Evolutionary conservation across 192 early-diverging fungal genomes (phyloP), one percentile per base, ranked within the genome.

Genomic region (Geosiphon pyriformis): DNA sequence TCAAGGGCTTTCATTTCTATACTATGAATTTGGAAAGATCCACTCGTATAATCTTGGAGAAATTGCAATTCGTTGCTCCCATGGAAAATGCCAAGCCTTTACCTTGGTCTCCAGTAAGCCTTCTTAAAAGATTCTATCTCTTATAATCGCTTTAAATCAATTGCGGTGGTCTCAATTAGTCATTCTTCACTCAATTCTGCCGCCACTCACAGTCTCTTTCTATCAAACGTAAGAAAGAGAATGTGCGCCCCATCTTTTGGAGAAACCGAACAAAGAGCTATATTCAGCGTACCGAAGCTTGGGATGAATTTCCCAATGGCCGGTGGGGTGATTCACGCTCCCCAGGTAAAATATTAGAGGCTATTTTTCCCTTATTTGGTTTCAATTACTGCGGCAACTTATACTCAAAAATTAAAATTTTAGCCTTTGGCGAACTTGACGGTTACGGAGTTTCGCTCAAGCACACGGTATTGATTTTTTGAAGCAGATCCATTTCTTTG

Each of bases 221-320:
- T 20, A 69, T 79, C 51, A 93, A 91, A 58, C 88, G 93, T 52
- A 86, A 90, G 30, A 90, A 91, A 71, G 96, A 99, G 78, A 94
- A 88, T 64, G 96, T 99, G 50, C 92, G 96, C 26, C 96, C 96
- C 23, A 99, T 99, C 71, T 98, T 98, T 66, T 99, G 96, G 96
- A 87, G 89, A 75, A 98, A 99, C 84, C 87, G 94, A 46, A 86
- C 90, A 35, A 85, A 88, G 69, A 90, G 87, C 76, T 97, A 98
- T 83, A 89, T 97, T 69, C 69, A 82, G 15, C 83, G 90, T 29
- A 94, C 92, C n/a, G 89, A 90, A 54, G 76, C 83, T 49, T 89
- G 87, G 85, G 95, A 98, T 76, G 95, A 98, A 57, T 98, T 95
- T 70, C 96, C 94, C 18, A 98, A 98, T 68, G 96, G 96, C 35